Evolutionary conservation across 306 rosid species (phyloP), one percentile per base, ranked within the genome.

Genomic region (Dalbergia cochinchinensis): DNA sequence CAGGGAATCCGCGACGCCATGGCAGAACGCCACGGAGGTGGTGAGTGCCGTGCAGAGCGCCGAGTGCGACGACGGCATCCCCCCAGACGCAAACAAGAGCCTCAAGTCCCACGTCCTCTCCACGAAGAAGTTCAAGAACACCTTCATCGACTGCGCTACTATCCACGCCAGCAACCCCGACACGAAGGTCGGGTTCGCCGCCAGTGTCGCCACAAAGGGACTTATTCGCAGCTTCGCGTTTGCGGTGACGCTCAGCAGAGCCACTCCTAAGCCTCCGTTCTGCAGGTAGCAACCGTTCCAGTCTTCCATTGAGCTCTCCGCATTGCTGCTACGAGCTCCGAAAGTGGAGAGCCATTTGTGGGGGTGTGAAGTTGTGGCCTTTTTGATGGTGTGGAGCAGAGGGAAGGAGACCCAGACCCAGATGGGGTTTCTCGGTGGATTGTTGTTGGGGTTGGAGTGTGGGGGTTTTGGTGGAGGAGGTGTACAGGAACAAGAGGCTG

Each of bases 1-100:
- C 7, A 94, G 83, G 0, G 98, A 91, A 65, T 86, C 89, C 0
- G 89, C 86, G 26, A 86, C 80, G 48, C 86, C 89, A 48, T 86
- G 89, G 37, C 80, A 79, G 63, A 94, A 87, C 35, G 97, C 98
- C 51, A 94, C 96, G 1, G 98, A 90, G 39, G 98, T 90, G 31
- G 98, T 85, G 74, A 94, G 78, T 10, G 97, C 98, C 9, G 89
- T 90, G 73, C 98, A 94, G 71, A 94, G 80, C 0, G 98, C 92
- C 14, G 97, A 87, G 74, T 92, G 98, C 15, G 98, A 94, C 20
- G 97, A 94, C n/a, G 97, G 98, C 97, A 94, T 92, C 26, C 98
- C 98, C 0, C 97, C 98, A 3, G 91, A 90, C 3, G 91, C 87
- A 82, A 18, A 92, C 68, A 89, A 20, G 0, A 94, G 61, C 26